Base-by-base conservation (phyloP, 352 stramenopile species). In the Pythium volutum region DNA sequence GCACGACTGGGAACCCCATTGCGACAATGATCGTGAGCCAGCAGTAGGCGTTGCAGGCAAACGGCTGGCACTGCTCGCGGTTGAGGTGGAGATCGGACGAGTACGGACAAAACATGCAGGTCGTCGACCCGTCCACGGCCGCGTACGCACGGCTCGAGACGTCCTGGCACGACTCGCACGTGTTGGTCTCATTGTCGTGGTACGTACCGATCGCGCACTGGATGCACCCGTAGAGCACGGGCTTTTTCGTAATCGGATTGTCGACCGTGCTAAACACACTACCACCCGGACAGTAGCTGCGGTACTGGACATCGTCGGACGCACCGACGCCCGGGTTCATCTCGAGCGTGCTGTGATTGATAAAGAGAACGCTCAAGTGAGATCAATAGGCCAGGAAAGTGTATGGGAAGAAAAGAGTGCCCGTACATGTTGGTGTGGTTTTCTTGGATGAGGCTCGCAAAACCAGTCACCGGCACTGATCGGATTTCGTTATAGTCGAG, bases 1-100 rank as follows among this genome's bases (percentile, higher is more conserved):
- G 75, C 18, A 81, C 34, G 2, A 77, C 38, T 1, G 80, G 77
- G 42, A 89, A 71, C 10, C 69, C 58, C 12, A 87, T 67, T 2
- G 66, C 80, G 39, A 87, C 67, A 14, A 69, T 65, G 25, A 89
- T 66, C 11, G 80, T 89, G n/a, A 87, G 50, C 80, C 80, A 89
- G 59, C 80, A 89, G 11, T 77, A 71, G 4, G 60, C 59, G 52
- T 85, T 89, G 50, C 80, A 89, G 27, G 55, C 27, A 39, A 89
- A 87, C 16, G 66, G 43, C 31, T 70, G 59, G 60, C 80, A 89
- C 22, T 67, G 39, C 10, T 75, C 75, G 18, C 62, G 64, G 14
- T 73, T 59, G 1, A 58, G 39, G 18, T 70, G 55, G 22, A 89
- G 54, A 31, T 87, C 76, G 4, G 76, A 86, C 51, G 80, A 87